These are phyloP conservation scores for Malus sylvestris DNA, from an alignment of 306 rosid genomes.

Conservation along the genomic window DNA sequence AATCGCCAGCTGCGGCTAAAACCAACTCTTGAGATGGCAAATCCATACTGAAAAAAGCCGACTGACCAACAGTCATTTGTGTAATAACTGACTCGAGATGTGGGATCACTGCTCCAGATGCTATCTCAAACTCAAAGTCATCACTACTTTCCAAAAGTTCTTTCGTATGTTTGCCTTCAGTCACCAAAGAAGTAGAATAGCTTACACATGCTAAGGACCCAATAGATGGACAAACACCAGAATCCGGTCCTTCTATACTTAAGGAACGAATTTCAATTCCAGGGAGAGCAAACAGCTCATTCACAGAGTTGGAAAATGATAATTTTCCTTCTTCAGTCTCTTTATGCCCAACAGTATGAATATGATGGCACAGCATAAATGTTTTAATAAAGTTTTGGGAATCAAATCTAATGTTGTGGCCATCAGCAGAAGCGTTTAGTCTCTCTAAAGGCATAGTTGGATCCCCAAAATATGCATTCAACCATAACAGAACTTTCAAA, in stretches of 20 bases:
- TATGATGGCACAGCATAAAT: constrained; percentile 34
- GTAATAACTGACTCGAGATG: constrained; percentile 58
- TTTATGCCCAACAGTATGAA: constrained; percentile 30
- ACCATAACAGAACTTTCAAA: constrained; percentile 68
- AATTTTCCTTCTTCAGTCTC: constrained; percentile 25
- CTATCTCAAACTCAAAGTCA: constrained; percentile 89
- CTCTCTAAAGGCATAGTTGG: constrained; percentile 33
- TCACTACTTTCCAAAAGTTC: constrained; percentile 63
- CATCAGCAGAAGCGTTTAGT: constrained; percentile 35
- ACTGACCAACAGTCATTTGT: constrained; percentile 79
- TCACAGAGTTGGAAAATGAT: constrained; percentile 21
- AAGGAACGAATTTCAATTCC: constrained; percentile 22
- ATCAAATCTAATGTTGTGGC: constrained; percentile 39
- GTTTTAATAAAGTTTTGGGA: constrained; percentile 30
- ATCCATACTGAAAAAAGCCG: constrained; percentile 45
- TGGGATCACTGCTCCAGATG: constrained; percentile 55
- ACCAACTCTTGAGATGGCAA: constrained; percentile 53
- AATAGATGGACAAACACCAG: constrained; percentile 67
- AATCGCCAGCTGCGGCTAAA: constrained; percentile 61
- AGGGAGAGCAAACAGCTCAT: constrained; percentile 12
- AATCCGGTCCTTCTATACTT: constrained; percentile 65
- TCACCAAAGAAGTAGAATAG: constrained; percentile 55
- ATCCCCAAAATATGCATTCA: constrained; percentile 54
- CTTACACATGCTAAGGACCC: constrained; percentile 63
- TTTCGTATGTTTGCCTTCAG: constrained; percentile 30